Conservation (phyloP, 768 basidiomycete species). For the Trametes cinnabarina region DNA sequence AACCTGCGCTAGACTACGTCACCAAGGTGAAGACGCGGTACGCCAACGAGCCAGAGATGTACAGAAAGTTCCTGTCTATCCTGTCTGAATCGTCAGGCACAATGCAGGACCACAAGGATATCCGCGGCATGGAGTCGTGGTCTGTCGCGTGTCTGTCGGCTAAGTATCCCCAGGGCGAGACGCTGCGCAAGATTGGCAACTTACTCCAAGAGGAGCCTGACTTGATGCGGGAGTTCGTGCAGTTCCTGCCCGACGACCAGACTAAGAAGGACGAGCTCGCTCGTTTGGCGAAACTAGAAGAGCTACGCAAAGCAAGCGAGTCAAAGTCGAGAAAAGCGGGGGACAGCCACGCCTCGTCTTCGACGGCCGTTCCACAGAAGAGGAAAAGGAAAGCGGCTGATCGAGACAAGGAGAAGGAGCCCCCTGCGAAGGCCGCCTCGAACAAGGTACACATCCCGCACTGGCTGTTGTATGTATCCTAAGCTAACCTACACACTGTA, state of each 20-base stretch:
- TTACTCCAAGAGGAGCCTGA: conserved; percentile 78
- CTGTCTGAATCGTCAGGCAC: conserved; percentile 61
- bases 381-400: conserved; percentile 65
- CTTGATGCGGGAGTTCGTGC: conserved; percentile 66
- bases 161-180: conserved; percentile 49
- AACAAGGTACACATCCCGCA: conserved; percentile 25
- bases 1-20: conserved; percentile 90
- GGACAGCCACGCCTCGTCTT: conserved; percentile 37
- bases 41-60: conserved; percentile 73
- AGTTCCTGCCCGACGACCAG: conserved; percentile 61
- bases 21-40: conserved; percentile 96
- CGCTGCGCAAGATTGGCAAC: conserved; percentile 62
- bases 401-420: conserved; percentile 36
- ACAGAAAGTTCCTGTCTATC: conserved; percentile 75
- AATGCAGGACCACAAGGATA: conserved; percentile 37
- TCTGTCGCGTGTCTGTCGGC: conserved; percentile 16
- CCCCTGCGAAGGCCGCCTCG: conserved; percentile 19
- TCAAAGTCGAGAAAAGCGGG: conserved; percentile 34
- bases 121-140: conserved; percentile 33
- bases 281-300: conserved; percentile 24
- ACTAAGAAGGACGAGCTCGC: conserved; percentile 23
- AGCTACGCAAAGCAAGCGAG: conserved; percentile 28
- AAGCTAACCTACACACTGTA: background rate
- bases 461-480: background rate
- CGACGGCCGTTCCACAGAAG: conserved; percentile 55